Evolutionary conservation across 2,329 filamentous ascomycete species (phyloP).

Genomic region (Beauveria asiatica): DNA sequence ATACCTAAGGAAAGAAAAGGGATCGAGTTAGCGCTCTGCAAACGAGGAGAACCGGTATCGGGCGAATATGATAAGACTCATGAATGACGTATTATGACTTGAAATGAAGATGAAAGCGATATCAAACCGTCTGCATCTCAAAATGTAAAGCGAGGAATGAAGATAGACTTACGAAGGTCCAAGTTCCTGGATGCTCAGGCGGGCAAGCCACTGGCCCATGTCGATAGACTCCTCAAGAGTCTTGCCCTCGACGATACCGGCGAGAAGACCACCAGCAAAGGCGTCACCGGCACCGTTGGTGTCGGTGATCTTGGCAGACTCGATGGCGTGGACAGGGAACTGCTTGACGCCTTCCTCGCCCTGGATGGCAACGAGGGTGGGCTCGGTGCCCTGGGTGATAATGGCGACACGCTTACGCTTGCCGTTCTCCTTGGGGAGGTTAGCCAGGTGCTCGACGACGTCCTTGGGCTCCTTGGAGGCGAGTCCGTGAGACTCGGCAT

Average conservation of each 20-base stretch:
- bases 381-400: slow-evolving; percentile 88
- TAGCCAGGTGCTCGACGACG: slow-evolving; percentile 78
- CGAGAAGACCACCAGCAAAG: slow-evolving; percentile 89
- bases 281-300: slow-evolving; percentile 96
- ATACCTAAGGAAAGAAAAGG: slow-evolving; percentile 43
- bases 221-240: slow-evolving; percentile 69
- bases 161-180: slow-evolving; percentile 78
- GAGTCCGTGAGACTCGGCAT: slow-evolving; percentile 73
- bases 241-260: slow-evolving; percentile 81
- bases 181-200: slow-evolving; percentile 87
- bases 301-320: slow-evolving; percentile 74
- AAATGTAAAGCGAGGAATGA: slow-evolving; percentile 3
- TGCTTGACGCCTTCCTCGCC: slow-evolving; percentile 62
- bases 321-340: slow-evolving; percentile 74
- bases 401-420: slow-evolving; percentile 79
- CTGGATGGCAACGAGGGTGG: slow-evolving; percentile 76
- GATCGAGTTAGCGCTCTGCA: slow-evolving; percentile 2
- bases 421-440: slow-evolving; percentile 85
- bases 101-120: slow-evolving; percentile 7
- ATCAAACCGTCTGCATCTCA: background rate
- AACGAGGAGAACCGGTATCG: background rate
- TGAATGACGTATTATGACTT: slow-evolving; percentile 8
- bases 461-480: slow-evolving; percentile 69
- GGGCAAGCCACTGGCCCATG: slow-evolving; percentile 94
- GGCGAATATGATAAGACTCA: background rate